These are phyloP conservation scores for Cenchrus fungigraminus DNA, from an alignment of 176 grass and related monocot species.

Conservation along the genomic window DNA sequence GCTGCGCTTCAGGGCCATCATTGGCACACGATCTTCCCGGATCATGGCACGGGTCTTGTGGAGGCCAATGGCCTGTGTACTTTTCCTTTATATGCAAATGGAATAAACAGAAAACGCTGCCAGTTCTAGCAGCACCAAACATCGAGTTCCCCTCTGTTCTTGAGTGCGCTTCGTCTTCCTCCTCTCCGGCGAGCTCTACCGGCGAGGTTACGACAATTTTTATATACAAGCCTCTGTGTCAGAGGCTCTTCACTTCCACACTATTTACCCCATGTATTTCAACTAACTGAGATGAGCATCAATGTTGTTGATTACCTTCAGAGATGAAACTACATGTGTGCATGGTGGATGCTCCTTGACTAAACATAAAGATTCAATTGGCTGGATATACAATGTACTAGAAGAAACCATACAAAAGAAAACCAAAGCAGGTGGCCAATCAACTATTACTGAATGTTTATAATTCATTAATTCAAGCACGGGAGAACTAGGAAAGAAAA, in stretches of 20 bases:
- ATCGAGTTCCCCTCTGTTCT: no score
- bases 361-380: constrained; percentile 15
- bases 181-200: no score
- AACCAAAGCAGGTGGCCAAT: neutral
- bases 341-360: constrained; percentile 9
- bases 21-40: no score
- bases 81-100: no score
- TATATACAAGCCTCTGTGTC: neutral
- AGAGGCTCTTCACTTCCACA: neutral
- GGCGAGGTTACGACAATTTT: neutral
- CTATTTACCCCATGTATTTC: neutral
- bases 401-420: neutral
- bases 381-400: constrained; percentile 23
- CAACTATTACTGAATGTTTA: constrained; percentile 23
- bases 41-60: no score
- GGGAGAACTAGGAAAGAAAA: constrained; percentile 39
- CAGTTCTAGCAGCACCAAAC: no score
- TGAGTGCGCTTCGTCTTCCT: no score
- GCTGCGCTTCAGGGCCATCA: no score
- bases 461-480: constrained; percentile 23
- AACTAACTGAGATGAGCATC: neutral
- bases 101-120: no score
- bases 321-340: constrained; percentile 19
- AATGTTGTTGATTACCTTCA: neutral
- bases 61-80: no score